Percentiles rank a stretch among this genome's conserved stretches.
Evolutionary conservation across 2,329 filamentous ascomycete genomes (phyloP).

Genomic region (Curvularia sp.): DNA sequence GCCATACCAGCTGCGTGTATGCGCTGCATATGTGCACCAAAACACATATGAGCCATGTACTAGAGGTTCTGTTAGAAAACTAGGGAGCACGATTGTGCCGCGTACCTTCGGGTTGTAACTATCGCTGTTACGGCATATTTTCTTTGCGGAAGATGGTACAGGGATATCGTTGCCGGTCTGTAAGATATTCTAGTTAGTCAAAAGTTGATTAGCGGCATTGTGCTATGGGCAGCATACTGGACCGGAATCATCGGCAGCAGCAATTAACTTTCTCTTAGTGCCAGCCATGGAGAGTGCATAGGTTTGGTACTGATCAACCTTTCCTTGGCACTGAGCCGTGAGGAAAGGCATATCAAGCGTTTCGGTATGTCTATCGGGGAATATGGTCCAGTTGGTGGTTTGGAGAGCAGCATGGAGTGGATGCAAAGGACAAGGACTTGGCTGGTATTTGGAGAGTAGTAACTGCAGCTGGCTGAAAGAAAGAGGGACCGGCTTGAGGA

Average conservation of each 20-base stretch:
- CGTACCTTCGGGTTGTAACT: constrained; percentile 13
- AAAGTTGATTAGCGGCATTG: background rate
- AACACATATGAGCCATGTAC: constrained; percentile 16
- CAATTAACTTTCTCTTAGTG: constrained; percentile 9
- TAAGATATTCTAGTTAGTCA: background rate
- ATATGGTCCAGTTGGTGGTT: background rate
- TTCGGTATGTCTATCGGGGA: background rate
- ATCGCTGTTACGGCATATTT: background rate
- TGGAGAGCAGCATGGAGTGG: background rate
- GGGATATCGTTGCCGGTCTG: background rate
- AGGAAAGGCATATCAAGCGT: background rate
- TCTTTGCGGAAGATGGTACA: background rate
- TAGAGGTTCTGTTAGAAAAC: background rate
- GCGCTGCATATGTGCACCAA: constrained; percentile 7
- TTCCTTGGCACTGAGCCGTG: background rate
- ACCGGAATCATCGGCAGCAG: background rate
- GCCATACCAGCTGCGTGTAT: background rate
- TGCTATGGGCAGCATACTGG: background rate
- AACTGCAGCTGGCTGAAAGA: background rate
- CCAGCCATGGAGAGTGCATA: background rate
- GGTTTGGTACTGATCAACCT: background rate
- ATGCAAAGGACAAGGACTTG: background rate
- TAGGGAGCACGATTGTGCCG: too few relatives aligned
- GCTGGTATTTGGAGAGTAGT: background rate
- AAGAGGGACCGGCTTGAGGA: constrained; percentile 5